Percentiles rank a stretch among this genome's conserved stretches.
phyloP scores from a whole-genome alignment of 179 eudicot genomes.

The Beta corolliflora region DNA sequence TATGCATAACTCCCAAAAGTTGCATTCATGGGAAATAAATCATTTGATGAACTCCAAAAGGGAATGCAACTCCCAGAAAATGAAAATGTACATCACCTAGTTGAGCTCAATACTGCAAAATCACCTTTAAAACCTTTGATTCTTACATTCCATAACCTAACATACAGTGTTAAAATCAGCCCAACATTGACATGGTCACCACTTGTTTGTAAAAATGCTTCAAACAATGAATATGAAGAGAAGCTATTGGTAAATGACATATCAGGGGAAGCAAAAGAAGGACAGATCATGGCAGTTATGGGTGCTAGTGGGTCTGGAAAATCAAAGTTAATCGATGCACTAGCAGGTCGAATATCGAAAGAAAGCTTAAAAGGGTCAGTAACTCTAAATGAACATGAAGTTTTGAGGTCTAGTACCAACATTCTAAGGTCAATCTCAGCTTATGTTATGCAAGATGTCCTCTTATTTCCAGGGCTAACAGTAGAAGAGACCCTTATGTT shows the following conservation, averaged over 20 bases:
- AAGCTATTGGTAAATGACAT: slow-evolving; percentile 21
- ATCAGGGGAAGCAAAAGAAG: slow-evolving; percentile 29
- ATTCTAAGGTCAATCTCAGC: slow-evolving; percentile 42
- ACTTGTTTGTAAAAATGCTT: neutral
- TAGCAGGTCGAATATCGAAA: slow-evolving; percentile 31
- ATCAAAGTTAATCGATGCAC: slow-evolving; percentile 32
- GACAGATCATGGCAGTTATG: slow-evolving; percentile 32
- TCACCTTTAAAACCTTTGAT: slow-evolving; percentile 16
- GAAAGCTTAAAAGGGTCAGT: slow-evolving; percentile 26
- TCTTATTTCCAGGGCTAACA: slow-evolving; percentile 79
- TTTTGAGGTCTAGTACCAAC: slow-evolving; percentile 17
- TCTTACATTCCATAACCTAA: slow-evolving; percentile 24
- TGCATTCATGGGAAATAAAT: neutral
- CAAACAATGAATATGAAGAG: neutral
- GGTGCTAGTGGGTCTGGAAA: slow-evolving; percentile 39
- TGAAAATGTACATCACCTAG: neutral
- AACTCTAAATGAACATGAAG: slow-evolving; percentile 29
- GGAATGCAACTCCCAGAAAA: neutral
- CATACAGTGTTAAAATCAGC: slow-evolving; percentile 24
- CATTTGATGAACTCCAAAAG: neutral
- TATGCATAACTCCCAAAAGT: neutral
- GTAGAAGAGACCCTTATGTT: slow-evolving; percentile 81
- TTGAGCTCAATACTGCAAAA: slow-evolving; percentile 11
- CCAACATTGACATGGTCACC: neutral
- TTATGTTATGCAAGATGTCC: slow-evolving; percentile 84